Evolutionary conservation across 2,329 filamentous ascomycete species (phyloP).

Genomic region (Penicillium sumatraense): DNA sequence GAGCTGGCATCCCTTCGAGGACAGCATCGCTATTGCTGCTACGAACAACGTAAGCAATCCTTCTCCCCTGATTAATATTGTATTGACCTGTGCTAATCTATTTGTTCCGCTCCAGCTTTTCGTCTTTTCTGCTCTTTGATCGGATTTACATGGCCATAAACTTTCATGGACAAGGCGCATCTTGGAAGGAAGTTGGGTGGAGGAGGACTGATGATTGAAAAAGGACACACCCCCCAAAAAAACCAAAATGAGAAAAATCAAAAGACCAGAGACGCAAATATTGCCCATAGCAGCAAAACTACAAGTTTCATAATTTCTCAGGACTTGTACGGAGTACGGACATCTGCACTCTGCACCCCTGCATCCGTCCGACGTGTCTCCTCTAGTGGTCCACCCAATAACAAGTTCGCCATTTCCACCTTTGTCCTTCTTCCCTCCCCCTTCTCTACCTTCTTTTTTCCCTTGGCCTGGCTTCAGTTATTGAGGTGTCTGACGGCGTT

Average conservation of each 20-base stretch:
- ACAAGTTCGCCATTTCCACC: slow-evolving; percentile 15
- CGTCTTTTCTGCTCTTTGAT: slow-evolving; percentile 75
- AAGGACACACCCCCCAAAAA: slow-evolving; percentile 10
- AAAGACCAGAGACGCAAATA: slow-evolving; percentile 17
- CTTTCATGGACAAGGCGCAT: slow-evolving; percentile 30
- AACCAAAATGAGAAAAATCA: slow-evolving; percentile 9
- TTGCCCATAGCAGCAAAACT: slow-evolving; percentile 28
- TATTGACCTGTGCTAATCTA: slow-evolving; percentile 12
- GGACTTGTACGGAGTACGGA: slow-evolving; percentile 27
- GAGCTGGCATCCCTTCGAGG: slow-evolving; percentile 99
- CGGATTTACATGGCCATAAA: slow-evolving; percentile 21
- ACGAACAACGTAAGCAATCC: slow-evolving; percentile 94
- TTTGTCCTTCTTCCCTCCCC: slow-evolving; percentile 3
- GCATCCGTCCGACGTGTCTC: slow-evolving; percentile 4
- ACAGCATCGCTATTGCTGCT: slow-evolving; percentile 98
- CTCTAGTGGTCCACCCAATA: not conserved
- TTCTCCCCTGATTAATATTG: not conserved
- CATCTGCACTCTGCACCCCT: slow-evolving; percentile 4
- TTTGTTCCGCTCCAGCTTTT: slow-evolving; percentile 61
- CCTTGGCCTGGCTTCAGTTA: slow-evolving; percentile 19
- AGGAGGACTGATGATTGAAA: slow-evolving; percentile 18
- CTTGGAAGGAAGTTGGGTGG: slow-evolving; percentile 23
- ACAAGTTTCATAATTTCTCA: slow-evolving; percentile 28
- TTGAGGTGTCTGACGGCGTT: slow-evolving; percentile 32
- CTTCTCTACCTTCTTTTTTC: not conserved